phyloP scores from a whole-genome alignment of 1,139 yeast genomes.

The Diutina catenulata region DNA sequence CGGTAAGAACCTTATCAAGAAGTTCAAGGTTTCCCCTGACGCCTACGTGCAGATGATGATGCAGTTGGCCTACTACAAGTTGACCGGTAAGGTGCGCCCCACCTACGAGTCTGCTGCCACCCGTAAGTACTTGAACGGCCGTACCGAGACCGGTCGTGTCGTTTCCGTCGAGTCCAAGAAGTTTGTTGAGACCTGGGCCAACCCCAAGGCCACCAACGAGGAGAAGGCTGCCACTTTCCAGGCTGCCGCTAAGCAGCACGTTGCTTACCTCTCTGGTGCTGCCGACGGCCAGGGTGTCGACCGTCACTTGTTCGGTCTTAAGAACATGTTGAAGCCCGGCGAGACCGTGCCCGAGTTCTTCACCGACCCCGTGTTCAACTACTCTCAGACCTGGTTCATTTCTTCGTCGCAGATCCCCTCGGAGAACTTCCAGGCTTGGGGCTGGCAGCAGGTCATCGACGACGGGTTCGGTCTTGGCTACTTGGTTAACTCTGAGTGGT shows the following conservation, averaged over 20 bases:
- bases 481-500: constrained; percentile 77
- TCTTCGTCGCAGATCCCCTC: constrained; percentile 88
- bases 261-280: constrained; percentile 63
- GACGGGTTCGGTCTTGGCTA: constrained; percentile 92
- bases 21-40: constrained; percentile 64
- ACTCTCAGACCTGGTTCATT: constrained; percentile 76
- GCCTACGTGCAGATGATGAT: constrained; percentile 67
- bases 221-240: constrained; percentile 63
- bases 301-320: constrained; percentile 86
- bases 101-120: constrained; percentile 97
- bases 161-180: constrained; percentile 66
- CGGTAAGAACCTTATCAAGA: constrained; percentile 61
- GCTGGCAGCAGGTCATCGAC: constrained; percentile 93
- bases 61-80: constrained; percentile 69
- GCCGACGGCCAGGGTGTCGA: constrained; percentile 86
- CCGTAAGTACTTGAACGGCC: constrained; percentile 75
- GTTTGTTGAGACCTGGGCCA: constrained; percentile 70
- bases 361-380: constrained; percentile 62
- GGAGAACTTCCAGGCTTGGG: constrained; percentile 85
- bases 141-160: constrained; percentile 93
- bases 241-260: constrained; percentile 67
- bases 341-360: constrained; percentile 62
- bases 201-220: constrained; percentile 37
- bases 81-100: constrained; percentile 73
- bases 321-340: constrained; percentile 52